phyloP scores from a whole-genome alignment of 2,329 filamentous ascomycete genomes.

The Paracoccidioides brasiliensis region DNA sequence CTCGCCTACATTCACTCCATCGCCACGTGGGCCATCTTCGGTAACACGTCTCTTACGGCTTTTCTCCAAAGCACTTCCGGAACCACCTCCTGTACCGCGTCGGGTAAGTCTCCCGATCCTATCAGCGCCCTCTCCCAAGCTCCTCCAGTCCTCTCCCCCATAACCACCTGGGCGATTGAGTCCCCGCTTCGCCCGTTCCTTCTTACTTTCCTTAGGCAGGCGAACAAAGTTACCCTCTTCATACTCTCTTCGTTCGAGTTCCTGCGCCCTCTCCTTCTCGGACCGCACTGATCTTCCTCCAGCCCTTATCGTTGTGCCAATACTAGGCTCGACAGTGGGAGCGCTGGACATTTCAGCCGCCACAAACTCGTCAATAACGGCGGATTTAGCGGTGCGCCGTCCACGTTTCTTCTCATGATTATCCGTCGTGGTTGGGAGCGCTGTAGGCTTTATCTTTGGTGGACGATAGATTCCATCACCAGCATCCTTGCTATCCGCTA shows the following conservation, averaged over 20 bases:
- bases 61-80: conserved; percentile 52
- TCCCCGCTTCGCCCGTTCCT: conserved; percentile 57
- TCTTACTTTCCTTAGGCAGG: conserved; percentile 75
- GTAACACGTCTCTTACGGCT: conserved; percentile 64
- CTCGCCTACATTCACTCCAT: conserved; percentile 55
- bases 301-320: conserved; percentile 74
- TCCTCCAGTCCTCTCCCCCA: conserved; percentile 88
- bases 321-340: conserved; percentile 73
- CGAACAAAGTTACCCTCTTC: conserved; percentile 89
- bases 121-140: conserved; percentile 71
- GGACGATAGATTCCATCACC: conserved; percentile 69
- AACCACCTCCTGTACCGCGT: conserved; percentile 45
- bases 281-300: conserved; percentile 71
- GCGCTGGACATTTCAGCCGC: conserved; percentile 68
- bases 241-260: conserved; percentile 69
- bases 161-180: conserved; percentile 44
- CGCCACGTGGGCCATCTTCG: conserved; percentile 60
- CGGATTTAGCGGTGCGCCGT: conserved; percentile 56
- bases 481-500: conserved; percentile 18
- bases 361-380: conserved; percentile 85
- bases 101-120: conserved; percentile 73
- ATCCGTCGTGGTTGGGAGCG: conserved; percentile 56
- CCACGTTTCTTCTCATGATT: conserved; percentile 47
- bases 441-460: conserved; percentile 72
- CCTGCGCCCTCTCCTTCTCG: conserved; percentile 58